phyloP scores from a whole-genome alignment of 2,329 filamentous ascomycete species.

The Rosellinia necatrix region DNA sequence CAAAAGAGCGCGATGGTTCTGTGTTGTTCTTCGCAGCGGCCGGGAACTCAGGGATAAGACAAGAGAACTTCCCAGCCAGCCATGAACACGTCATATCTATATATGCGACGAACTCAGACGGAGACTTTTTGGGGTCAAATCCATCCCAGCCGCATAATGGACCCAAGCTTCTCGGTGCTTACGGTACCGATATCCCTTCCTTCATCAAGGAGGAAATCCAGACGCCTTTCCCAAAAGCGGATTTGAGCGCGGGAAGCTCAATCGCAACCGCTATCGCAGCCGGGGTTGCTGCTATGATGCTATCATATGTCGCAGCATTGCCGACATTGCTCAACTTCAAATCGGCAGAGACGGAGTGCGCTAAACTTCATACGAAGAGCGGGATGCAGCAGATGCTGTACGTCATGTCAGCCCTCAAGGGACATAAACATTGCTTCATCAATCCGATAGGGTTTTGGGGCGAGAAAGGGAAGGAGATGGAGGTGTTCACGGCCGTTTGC shows the following conservation, averaged over 20 bases:
- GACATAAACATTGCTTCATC: conserved; percentile 2
- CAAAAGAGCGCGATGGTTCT: background rate
- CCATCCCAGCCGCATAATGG: background rate
- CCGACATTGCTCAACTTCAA: conserved; percentile 1
- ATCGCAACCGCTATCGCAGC: conserved; percentile 8
- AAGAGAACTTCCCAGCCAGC: conserved; percentile 9
- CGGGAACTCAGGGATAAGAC: conserved; percentile 1
- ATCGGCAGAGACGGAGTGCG: background rate
- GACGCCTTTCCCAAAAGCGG: background rate
- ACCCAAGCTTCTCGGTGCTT: conserved; percentile 2
- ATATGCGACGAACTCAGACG: conserved; percentile 5
- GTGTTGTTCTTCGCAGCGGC: conserved; percentile 7
- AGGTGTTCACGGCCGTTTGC: background rate
- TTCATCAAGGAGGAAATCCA: background rate
- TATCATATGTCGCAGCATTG: conserved; percentile 4
- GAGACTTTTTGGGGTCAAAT: conserved; percentile 1
- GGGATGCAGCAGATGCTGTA: conserved; percentile 7
- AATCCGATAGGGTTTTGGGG: conserved; percentile 5
- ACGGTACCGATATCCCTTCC: background rate
- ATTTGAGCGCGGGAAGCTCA: conserved; percentile 3
- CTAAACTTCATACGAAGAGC: conserved; percentile 1
- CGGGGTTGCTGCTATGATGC: conserved; percentile 1
- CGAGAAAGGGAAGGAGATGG: conserved; percentile 1
- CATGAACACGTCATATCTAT: conserved; percentile 5
- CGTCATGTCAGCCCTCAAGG: background rate